Percentiles rank a stretch among this genome's conserved stretches.
Conservation (phyloP, 2,329 filamentous ascomycete species). For the Teratosphaeria destructans region DNA sequence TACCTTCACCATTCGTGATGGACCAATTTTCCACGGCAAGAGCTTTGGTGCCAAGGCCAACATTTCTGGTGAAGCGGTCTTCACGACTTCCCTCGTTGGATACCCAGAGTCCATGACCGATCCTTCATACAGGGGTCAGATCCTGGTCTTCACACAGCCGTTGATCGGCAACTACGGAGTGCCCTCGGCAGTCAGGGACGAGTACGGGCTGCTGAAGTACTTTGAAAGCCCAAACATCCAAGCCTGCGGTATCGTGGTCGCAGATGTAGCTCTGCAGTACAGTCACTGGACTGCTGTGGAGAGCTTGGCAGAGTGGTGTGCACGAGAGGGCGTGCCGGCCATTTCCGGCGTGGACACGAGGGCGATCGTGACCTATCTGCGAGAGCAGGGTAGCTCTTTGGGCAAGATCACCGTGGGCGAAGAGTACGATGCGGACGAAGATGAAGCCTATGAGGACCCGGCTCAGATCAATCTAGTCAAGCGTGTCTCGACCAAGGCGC, state of each 20-base stretch:
- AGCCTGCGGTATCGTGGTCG: conserved; percentile 89
- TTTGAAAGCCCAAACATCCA: conserved; percentile 98
- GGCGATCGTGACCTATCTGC: conserved; percentile 88
- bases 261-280: conserved; percentile 86
- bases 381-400: conserved; percentile 92
- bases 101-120: conserved; percentile 78
- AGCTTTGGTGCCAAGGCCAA: conserved; percentile 95
- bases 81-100: conserved; percentile 94
- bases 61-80: conserved; percentile 95
- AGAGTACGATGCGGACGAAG: conserved; percentile 96
- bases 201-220: conserved; percentile 87
- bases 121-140: conserved; percentile 70
- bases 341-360: conserved; percentile 96
- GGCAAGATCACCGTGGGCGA: conserved; percentile 91
- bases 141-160: conserved; percentile 95
- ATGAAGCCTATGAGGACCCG: conserved; percentile 90
- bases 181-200: conserved; percentile 72
- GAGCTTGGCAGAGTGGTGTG: conserved; percentile 87
- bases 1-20: conserved; percentile 91
- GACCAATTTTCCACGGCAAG: conserved; percentile 89
- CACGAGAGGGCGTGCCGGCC: conserved; percentile 87
- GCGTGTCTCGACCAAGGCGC: conserved; percentile 94
- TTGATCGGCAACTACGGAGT: conserved; percentile 98
- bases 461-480: conserved; percentile 94
- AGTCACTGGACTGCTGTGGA: conserved; percentile 99